A percentile compares a stretch with the other conserved stretches of the same genome.
Conservation (phyloP, 495 filamentous ascomycete genomes). For the Aspergillus sparsus region DNA sequence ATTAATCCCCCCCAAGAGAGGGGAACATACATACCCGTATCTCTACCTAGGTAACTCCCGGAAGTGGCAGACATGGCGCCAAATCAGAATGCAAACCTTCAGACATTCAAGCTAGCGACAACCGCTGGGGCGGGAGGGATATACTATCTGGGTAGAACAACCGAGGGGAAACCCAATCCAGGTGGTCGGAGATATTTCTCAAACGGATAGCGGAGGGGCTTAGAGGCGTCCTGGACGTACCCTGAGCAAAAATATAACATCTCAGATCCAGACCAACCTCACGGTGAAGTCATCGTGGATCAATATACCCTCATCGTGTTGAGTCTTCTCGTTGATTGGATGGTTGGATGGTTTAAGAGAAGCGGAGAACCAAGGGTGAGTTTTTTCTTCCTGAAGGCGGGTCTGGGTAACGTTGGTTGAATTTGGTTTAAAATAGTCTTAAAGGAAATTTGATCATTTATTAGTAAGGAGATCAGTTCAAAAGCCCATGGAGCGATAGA, state of each 20-base stretch:
- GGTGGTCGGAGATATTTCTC: constrained; percentile 25
- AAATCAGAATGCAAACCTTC: neutral
- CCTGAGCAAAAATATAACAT: neutral
- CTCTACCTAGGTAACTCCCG: constrained; percentile 15
- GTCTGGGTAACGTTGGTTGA: neutral
- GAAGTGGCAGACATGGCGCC: constrained; percentile 8
- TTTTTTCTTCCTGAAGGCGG: neutral
- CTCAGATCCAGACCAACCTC: neutral
- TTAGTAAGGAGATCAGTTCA: neutral
- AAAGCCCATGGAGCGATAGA: neutral
- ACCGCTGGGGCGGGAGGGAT: constrained; percentile 21
- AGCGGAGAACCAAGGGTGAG: neutral
- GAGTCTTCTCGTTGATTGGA: neutral
- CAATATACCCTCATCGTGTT: neutral
- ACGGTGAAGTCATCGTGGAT: constrained; percentile 14
- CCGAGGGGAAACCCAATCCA: constrained; percentile 25
- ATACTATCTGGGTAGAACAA: constrained; percentile 33
- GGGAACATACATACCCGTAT: neutral
- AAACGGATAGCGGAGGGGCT: constrained; percentile 6
- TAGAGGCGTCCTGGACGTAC: neutral
- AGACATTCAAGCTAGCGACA: neutral
- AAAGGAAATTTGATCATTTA: neutral
- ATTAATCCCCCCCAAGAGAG: neutral
- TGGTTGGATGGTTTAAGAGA: neutral
- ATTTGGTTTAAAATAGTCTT: neutral